Conservation (phyloP, 2,329 filamentous ascomycete species). For the Xenosphaeropsis pyriputrescens region DNA sequence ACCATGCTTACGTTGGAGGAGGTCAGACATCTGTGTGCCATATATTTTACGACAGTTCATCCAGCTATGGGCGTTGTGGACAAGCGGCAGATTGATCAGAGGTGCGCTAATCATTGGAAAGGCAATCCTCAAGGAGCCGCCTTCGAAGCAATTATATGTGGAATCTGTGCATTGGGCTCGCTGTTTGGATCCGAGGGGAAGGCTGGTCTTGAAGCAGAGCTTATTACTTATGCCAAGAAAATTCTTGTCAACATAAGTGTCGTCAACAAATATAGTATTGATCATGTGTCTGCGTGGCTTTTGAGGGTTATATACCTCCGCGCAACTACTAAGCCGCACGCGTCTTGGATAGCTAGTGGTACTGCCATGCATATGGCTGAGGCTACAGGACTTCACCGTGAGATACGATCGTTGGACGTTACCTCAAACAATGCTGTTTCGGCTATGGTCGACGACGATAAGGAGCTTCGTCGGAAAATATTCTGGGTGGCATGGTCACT, state of each 20-base stretch:
- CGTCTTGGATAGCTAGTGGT: constrained; percentile 13
- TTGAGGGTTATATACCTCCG: constrained; percentile 14
- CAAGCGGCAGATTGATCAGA: constrained; percentile 9
- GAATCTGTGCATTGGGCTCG: constrained; percentile 18
- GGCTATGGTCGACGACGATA: constrained; percentile 3
- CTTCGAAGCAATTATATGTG: constrained; percentile 19
- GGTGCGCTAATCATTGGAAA: constrained; percentile 17
- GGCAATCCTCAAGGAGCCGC: constrained; percentile 10
- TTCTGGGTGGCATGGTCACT: constrained; percentile 16
- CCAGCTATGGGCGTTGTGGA: constrained; percentile 19
- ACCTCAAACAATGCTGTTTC: constrained; percentile 3
- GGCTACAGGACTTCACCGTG: constrained; percentile 14
- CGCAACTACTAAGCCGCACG: constrained; percentile 10
- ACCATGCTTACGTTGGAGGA: constrained; percentile 13
- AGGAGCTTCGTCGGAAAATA: constrained; percentile 11
- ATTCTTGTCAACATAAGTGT: constrained; percentile 10
- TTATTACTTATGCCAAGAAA: constrained; percentile 9
- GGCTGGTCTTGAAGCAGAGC: constrained; percentile 11
- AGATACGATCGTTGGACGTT: constrained; percentile 13
- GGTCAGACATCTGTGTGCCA: constrained; percentile 13
- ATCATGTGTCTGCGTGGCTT: constrained; percentile 12
- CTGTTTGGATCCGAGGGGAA: constrained; percentile 13
- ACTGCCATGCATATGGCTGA: constrained; percentile 14
- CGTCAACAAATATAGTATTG: constrained; percentile 8
- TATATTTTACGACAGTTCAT: constrained; percentile 16